phyloP scores from a whole-genome alignment of 2,329 filamentous ascomycete species.

The Stagonosporopsis chrysanthemi region DNA sequence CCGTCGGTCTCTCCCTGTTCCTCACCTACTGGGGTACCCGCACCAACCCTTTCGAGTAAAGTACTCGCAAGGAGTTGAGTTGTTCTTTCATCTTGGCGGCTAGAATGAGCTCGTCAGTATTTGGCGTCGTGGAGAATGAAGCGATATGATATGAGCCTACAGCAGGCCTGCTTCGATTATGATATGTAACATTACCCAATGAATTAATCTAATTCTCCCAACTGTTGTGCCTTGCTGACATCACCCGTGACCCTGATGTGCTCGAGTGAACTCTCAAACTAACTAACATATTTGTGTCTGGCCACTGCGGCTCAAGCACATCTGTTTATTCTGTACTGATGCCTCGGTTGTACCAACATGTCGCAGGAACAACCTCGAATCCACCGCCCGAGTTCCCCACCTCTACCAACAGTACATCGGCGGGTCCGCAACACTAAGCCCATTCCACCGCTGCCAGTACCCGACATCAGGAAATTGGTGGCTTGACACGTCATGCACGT shows the following conservation, averaged over 20 bases:
- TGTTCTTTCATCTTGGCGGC: constrained; percentile 34
- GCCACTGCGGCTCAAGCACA: no score
- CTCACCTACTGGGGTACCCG: constrained; percentile 97
- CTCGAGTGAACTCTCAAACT: no score
- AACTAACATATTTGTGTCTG: no score
- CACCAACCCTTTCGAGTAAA: constrained; percentile 88
- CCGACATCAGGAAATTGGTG: not conserved
- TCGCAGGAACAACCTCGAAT: no score
- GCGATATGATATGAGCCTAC: constrained; percentile 32
- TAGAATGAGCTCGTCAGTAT: constrained; percentile 36
- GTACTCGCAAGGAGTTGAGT: constrained; percentile 25
- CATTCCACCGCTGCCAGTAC: not conserved
- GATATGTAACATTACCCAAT: constrained; percentile 42
- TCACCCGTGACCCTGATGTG: no score
- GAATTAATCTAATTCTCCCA: constrained; percentile 23
- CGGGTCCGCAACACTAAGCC: not conserved
- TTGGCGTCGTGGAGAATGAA: constrained; percentile 30
- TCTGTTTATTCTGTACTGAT: no score
- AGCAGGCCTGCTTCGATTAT: constrained; percentile 28
- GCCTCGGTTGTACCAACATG: no score
- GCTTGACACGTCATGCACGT: constrained; percentile 10
- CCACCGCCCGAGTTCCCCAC: no score
- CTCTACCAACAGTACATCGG: no score
- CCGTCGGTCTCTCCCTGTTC: constrained; percentile 88
- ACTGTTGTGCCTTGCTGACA: not conserved